A percentile compares a stretch with the other conserved stretches of the same genome.
phyloP scores from a whole-genome alignment of 2,329 filamentous ascomycete genomes.

The Ascochyta viciae-villosae region DNA sequence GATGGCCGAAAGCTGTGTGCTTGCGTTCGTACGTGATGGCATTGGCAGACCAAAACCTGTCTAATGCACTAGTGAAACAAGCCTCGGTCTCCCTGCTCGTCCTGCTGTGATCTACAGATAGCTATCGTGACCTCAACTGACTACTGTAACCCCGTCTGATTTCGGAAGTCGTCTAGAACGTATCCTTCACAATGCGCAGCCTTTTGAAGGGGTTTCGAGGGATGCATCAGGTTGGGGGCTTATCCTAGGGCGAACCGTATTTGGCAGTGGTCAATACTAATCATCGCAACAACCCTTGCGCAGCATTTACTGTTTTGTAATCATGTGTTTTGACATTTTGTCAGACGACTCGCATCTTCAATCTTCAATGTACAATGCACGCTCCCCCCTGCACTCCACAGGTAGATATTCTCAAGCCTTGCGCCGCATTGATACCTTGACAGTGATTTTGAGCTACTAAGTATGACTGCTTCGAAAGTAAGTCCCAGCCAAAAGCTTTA shows the following conservation, averaged over 20 bases:
- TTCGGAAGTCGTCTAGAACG: background rate
- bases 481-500: background rate
- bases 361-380: conserved; percentile 10
- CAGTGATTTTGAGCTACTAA: background rate
- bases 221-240: background rate
- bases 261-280: conserved; percentile 23
- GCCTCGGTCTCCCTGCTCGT: background rate
- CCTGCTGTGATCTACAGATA: background rate
- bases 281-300: conserved; percentile 25
- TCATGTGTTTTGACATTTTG: conserved; percentile 21
- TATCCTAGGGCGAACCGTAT: background rate
- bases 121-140: background rate
- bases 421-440: background rate
- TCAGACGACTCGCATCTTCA: background rate
- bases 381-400: background rate
- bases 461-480: conserved; percentile 23
- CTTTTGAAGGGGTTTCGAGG: background rate
- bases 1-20: too few species aligned
- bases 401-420: conserved; percentile 6
- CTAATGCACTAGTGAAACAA: background rate
- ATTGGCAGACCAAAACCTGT: too few species aligned
- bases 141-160: background rate
- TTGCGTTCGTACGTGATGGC: too few species aligned
- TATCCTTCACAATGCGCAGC: background rate
- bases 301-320: conserved; percentile 37